phyloP scores from a whole-genome alignment of 2,329 filamentous ascomycete genomes.

The Clonostachys chloroleuca region DNA sequence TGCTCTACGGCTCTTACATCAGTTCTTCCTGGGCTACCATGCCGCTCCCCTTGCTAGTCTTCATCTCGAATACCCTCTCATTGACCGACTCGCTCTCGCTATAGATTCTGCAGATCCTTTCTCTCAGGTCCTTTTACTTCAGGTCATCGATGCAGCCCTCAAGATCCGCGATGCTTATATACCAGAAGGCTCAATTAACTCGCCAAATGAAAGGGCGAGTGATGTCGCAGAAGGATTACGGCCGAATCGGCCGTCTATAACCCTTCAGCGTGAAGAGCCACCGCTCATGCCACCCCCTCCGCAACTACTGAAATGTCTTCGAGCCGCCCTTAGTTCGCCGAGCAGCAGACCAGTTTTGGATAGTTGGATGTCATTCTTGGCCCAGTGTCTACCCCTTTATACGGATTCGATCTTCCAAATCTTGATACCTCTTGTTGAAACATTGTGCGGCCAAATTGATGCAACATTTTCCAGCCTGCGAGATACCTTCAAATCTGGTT shows the following conservation, averaged over 20 bases:
- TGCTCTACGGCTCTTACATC: conserved; percentile 65
- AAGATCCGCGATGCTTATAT: conserved; percentile 52
- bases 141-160: conserved; percentile 71
- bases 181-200: conserved; percentile 27
- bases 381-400: conserved; percentile 80
- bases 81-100: conserved; percentile 61
- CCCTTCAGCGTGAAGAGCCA: conserved; percentile 9
- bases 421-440: conserved; percentile 85
- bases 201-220: conserved; percentile 40
- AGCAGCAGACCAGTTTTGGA: conserved; percentile 76
- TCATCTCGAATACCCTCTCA: conserved; percentile 66
- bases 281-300: conserved; percentile 49
- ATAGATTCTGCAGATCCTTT: conserved; percentile 60
- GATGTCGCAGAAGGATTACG: conserved; percentile 34
- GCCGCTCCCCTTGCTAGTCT: conserved; percentile 54
- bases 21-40: conserved; percentile 62
- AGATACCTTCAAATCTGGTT: conserved; percentile 47
- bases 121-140: conserved; percentile 73
- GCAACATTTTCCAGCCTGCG: conserved; percentile 69
- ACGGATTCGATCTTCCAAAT: conserved; percentile 83
- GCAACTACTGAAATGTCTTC: conserved; percentile 77
- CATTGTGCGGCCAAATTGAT: conserved; percentile 75
- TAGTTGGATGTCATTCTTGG: conserved; percentile 85
- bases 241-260: conserved; percentile 30
- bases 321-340: conserved; percentile 72